Conservation (phyloP, 2,329 filamentous ascomycete genomes). For the Didymosphaeria variabile region DNA sequence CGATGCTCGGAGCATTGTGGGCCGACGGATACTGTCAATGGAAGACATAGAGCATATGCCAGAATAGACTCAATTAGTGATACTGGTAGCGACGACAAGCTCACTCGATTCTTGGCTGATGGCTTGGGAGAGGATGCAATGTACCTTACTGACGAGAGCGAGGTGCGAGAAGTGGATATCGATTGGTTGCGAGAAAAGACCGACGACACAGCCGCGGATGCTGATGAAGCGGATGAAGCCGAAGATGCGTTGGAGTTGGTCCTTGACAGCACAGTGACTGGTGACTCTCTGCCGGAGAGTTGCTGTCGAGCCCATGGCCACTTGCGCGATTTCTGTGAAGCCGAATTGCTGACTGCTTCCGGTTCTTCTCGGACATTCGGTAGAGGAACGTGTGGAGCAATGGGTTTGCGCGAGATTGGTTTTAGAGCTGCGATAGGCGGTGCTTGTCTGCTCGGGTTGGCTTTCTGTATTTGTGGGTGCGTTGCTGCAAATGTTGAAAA, state of each 20-base stretch:
- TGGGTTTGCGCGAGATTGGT: slow-evolving; percentile 11
- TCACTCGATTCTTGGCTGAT: not conserved
- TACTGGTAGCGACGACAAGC: slow-evolving; percentile 24
- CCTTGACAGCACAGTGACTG: slow-evolving; percentile 15
- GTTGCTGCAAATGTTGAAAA: slow-evolving; percentile 26
- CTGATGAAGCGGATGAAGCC: slow-evolving; percentile 17
- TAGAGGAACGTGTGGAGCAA: slow-evolving; percentile 8
- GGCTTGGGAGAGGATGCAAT: not conserved
- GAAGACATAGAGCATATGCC: slow-evolving; percentile 28
- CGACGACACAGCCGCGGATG: slow-evolving; percentile 21
- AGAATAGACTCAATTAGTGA: slow-evolving; percentile 32
- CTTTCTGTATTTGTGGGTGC: slow-evolving; percentile 18
- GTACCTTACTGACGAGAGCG: slow-evolving; percentile 14
- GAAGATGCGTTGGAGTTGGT: slow-evolving; percentile 22
- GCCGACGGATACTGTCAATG: slow-evolving; percentile 27
- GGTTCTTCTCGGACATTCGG: slow-evolving; percentile 20
- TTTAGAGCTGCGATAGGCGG: not conserved
- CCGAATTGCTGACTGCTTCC: not conserved
- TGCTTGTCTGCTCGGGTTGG: slow-evolving; percentile 18
- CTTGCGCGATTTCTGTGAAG: slow-evolving; percentile 17
- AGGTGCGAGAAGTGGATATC: slow-evolving; percentile 16
- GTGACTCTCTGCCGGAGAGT: slow-evolving; percentile 4
- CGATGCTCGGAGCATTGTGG: slow-evolving; percentile 20
- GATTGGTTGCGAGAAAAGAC: slow-evolving; percentile 21
- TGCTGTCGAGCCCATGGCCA: slow-evolving; percentile 20